Evolutionary conservation across 345 rosid species (phyloP), one percentile per base, ranked within the genome.

Genomic region (Gossypium australe): DNA sequence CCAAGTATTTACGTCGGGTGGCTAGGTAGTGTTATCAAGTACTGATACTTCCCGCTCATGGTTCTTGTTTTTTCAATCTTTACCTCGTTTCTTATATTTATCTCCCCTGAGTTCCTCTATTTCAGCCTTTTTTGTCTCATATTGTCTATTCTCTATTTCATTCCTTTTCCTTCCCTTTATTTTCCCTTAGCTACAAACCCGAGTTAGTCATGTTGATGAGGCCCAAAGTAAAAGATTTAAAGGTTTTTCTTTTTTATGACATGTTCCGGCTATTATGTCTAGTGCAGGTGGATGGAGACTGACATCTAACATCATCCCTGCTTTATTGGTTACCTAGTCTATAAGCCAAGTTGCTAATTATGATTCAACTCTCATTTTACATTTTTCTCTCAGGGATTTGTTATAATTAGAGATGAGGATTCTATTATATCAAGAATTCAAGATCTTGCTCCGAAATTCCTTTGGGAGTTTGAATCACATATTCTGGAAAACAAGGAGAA

Each of bases 391-490:
- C 91, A 93, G 99, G 99, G 97, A 45, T 90, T 84, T 29, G 71
- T 87, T 67, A 84, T 95, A 71, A 90, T 93, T 76, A 88, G 97
- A 80, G 98, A 93, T 60, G 90, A 90, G 71, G 89, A 93, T 74
- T 76, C 83, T 1, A 64, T 87, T 11, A 77, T 80, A 57, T 82
- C 82, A 69, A 89, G 87, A 86, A 80, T 91, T 77, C 86, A 14
- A 76, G 88, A 87, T 49, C 65, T 93, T 20, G 92, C 90, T 55
- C 87, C 97, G 7, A 95, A 89, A 65, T 89, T 84, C 78, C 75
- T 93, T 43, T 93, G 99, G 99, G 94, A 93, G n/a, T 86, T 89
- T 16, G 76, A 87, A 75, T 80, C 87, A 38, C 87, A 89, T 74
- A n/a, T 72, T 70, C 81, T 91, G 14, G 73, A 85, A 61, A 89